A percentile compares a stretch with the other conserved stretches of the same genome.
Evolutionary conservation across 2,329 filamentous ascomycete genomes (phyloP).

Genomic region (Juglanconis sp.): DNA sequence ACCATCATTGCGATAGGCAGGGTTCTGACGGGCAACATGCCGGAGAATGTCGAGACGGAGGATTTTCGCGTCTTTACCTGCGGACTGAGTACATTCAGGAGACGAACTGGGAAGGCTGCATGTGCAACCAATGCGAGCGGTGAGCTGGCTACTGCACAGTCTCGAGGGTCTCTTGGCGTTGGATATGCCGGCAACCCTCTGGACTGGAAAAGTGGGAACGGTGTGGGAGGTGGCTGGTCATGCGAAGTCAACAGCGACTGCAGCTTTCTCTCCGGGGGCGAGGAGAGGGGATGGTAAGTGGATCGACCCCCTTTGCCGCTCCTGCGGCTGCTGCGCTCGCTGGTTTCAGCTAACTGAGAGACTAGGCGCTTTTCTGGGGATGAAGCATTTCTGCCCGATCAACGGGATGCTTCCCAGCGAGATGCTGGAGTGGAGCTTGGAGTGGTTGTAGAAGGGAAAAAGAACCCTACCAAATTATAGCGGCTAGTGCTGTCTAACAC

Average conservation of each 20-base stretch:
- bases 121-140: neutral
- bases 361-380: slow-evolving; percentile 38
- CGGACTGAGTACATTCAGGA: slow-evolving; percentile 65
- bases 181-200: slow-evolving; percentile 21
- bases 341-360: slow-evolving; percentile 15
- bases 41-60: slow-evolving; percentile 65
- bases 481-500: neutral
- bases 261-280: slow-evolving; percentile 72
- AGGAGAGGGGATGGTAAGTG: slow-evolving; percentile 82
- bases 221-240: slow-evolving; percentile 74
- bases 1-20: slow-evolving; percentile 83
- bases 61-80: slow-evolving; percentile 87
- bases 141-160: neutral
- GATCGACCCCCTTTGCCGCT: neutral
- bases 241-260: slow-evolving; percentile 82
- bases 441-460: slow-evolving; percentile 29
- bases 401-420: slow-evolving; percentile 21
- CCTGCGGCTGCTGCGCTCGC: neutral
- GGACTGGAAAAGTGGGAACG: slow-evolving; percentile 56
- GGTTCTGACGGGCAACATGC: slow-evolving; percentile 74
- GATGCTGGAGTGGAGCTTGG: slow-evolving; percentile 32
- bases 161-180: neutral
- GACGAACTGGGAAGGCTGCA: slow-evolving; percentile 15
- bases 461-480: slow-evolving; percentile 12
- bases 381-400: slow-evolving; percentile 34